A percentile compares a stretch with the other conserved stretches of the same genome.
Evolutionary conservation across 1,284 basidiomycete genomes (phyloP).

Genomic region (Sutorius eximius): DNA sequence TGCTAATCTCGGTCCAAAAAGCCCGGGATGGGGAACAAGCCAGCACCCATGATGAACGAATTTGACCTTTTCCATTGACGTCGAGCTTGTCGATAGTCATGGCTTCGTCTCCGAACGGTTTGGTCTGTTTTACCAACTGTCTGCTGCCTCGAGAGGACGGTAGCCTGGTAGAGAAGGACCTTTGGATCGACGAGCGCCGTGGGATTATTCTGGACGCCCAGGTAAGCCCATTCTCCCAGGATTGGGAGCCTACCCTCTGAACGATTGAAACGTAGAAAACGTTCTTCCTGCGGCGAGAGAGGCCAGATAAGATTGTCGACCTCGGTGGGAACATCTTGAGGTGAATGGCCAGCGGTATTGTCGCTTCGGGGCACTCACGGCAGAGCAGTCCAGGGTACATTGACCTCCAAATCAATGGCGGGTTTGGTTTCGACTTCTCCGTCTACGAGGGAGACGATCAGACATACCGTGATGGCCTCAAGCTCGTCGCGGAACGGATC

Average conservation of each 20-base stretch:
- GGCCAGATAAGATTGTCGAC: conserved; percentile 65
- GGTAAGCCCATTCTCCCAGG: conserved; percentile 37
- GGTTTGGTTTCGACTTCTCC: conserved; percentile 88
- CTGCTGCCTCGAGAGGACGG: conserved; percentile 76
- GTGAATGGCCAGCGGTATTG: conserved; percentile 34
- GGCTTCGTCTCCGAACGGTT: conserved; percentile 50
- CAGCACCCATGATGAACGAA: not conserved
- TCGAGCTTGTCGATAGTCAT: conserved; percentile 17
- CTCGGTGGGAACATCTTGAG: conserved; percentile 73
- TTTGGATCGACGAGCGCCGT: conserved; percentile 73
- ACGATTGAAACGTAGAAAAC: conserved; percentile 36
- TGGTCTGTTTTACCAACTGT: conserved; percentile 86
- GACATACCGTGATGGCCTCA: conserved; percentile 67
- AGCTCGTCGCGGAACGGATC: conserved; percentile 70
- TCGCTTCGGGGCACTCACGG: conserved; percentile 12
- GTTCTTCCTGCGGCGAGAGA: conserved; percentile 61
- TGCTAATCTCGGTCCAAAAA: conserved; percentile 1
- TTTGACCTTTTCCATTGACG: conserved; percentile 6
- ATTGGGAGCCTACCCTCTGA: conserved; percentile 1
- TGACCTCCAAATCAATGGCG: conserved; percentile 85
- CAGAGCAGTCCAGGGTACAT: conserved; percentile 66
- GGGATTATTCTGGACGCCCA: conserved; percentile 74
- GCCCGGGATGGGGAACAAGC: not conserved
- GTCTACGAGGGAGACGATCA: conserved; percentile 71
- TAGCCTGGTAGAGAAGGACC: conserved; percentile 61